Conservation (phyloP, 441 rosid species). For the Syzygium syzygioides region DNA sequence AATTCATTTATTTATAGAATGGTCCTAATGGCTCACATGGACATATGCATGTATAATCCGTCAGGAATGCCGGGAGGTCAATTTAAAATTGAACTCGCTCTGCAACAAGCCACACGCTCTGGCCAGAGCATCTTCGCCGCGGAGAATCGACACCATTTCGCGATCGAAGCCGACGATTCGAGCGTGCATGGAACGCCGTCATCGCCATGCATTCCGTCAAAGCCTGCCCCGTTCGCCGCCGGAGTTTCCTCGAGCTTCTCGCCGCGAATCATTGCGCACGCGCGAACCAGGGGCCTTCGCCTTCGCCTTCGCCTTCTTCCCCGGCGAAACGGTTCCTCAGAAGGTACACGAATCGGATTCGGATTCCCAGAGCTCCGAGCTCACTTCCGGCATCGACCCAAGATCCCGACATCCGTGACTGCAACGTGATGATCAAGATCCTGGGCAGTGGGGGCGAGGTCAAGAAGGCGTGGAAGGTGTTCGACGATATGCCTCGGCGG, state of each 20-base stretch:
- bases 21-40: neutral
- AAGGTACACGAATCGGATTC: neutral
- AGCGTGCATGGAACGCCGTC: neutral
- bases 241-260: neutral
- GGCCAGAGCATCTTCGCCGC: neutral
- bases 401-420: neutral
- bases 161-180: neutral
- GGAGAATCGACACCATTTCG: neutral
- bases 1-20: neutral
- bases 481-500: constrained; percentile 27
- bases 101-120: neutral
- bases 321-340: neutral
- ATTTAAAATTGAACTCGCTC: neutral
- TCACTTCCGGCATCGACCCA: neutral
- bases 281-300: neutral
- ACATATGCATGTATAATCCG: too few species aligned
- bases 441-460: constrained; percentile 23
- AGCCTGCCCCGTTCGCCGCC: neutral
- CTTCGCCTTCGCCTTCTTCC: neutral
- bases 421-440: constrained; percentile 8
- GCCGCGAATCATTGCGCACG: neutral
- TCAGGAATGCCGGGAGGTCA: neutral
- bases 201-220: neutral
- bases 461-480: constrained; percentile 23
- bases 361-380: neutral